Percentiles rank a stretch among this genome's conserved stretches.
Evolutionary conservation across 805 yeast species (phyloP).

Genomic region (Nakazawaea ernobii): DNA sequence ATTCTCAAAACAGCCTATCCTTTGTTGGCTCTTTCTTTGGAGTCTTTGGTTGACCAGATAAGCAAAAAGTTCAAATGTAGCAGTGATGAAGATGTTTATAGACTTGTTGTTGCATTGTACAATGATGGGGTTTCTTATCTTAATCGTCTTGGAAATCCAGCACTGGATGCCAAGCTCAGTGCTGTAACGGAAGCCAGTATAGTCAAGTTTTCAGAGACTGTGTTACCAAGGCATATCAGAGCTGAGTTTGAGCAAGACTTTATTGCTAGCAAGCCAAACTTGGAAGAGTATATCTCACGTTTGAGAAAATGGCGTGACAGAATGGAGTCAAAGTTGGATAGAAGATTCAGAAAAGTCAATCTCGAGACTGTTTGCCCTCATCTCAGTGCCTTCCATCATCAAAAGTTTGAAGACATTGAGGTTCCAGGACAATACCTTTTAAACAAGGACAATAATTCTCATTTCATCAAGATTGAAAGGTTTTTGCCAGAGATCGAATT

Average conservation of each 20-base stretch:
- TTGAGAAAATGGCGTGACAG: conserved; percentile 90
- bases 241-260: conserved; percentile 91
- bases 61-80: conserved; percentile 89
- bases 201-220: conserved; percentile 86
- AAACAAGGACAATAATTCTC: conserved; percentile 83
- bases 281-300: conserved; percentile 80
- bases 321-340: conserved; percentile 84
- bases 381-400: conserved; percentile 94
- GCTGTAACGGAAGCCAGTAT: conserved; percentile 87
- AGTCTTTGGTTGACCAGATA: conserved; percentile 92
- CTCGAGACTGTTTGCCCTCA: conserved; percentile 92
- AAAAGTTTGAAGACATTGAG: conserved; percentile 95
- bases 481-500: conserved; percentile 85
- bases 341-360: conserved; percentile 73
- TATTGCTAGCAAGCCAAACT: conserved; percentile 77
- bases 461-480: conserved; percentile 88
- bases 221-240: conserved; percentile 80
- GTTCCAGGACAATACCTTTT: conserved; percentile 94
- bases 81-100: conserved; percentile 93
- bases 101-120: conserved; percentile 85
- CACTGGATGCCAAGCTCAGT: conserved; percentile 84
- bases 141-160: conserved; percentile 80
- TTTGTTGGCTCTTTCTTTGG: conserved; percentile 82
- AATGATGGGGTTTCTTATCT: conserved; percentile 91
- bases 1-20: conserved; percentile 97